Percentiles rank a stretch among this genome's conserved stretches.
These are phyloP conservation scores for Dicorynia guianensis DNA, from an alignment of 306 rosid genomes.

Conservation along the genomic window DNA sequence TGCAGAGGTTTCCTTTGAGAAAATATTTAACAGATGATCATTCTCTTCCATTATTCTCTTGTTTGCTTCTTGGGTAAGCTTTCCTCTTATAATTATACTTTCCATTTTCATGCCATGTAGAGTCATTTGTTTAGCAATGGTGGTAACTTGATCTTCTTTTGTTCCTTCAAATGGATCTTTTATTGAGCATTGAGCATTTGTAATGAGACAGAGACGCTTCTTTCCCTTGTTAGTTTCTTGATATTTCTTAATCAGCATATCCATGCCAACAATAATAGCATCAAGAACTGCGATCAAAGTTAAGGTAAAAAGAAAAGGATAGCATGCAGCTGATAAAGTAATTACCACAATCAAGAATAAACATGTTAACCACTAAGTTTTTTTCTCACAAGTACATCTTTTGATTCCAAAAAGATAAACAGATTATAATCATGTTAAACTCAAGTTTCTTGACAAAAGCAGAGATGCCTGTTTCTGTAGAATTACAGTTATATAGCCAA, in stretches of 20 bases:
- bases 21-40: slow-evolving; percentile 65
- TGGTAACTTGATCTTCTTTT: slow-evolving; percentile 81
- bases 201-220: slow-evolving; percentile 81
- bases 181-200: slow-evolving; percentile 76
- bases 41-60: slow-evolving; percentile 75
- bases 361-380: not conserved
- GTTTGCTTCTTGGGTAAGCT: slow-evolving; percentile 50
- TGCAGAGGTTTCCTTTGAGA: slow-evolving; percentile 74
- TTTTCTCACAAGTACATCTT: not conserved
- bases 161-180: slow-evolving; percentile 80
- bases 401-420: slow-evolving; percentile 11
- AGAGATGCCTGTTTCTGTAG: not conserved
- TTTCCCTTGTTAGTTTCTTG: slow-evolving; percentile 76
- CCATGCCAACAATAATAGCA: slow-evolving; percentile 92
- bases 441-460: not conserved
- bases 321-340: slow-evolving; percentile 23
- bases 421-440: not conserved
- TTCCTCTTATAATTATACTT: slow-evolving; percentile 77
- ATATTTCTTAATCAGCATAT: slow-evolving; percentile 86
- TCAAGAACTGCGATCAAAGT: slow-evolving; percentile 82
- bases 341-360: not conserved
- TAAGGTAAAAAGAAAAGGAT: slow-evolving; percentile 57
- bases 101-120: slow-evolving; percentile 83
- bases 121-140: slow-evolving; percentile 78
- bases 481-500: slow-evolving; percentile 5